A percentile compares a stretch with the other conserved stretches of the same genome.
Evolutionary conservation across 2,329 filamentous ascomycete species (phyloP).

Genomic region (Zarea fungicola): DNA sequence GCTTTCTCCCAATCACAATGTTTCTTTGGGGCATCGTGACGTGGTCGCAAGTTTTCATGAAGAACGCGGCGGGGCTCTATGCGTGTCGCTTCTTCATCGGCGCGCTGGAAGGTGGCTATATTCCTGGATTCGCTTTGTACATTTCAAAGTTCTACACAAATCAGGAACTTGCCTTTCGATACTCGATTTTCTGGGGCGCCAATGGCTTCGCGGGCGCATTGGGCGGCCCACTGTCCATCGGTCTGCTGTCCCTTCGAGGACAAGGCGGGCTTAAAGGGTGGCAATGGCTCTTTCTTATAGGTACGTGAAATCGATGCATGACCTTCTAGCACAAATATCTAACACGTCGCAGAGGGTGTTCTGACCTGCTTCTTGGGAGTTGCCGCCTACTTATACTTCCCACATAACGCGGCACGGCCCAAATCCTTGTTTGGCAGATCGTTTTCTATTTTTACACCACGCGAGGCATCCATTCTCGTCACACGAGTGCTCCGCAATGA

Average conservation of each 20-base stretch:
- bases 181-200: slow-evolving; percentile 27
- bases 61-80: slow-evolving; percentile 20
- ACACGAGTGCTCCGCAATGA: slow-evolving; percentile 26
- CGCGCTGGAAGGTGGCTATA: slow-evolving; percentile 27
- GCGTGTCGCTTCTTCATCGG: slow-evolving; percentile 25
- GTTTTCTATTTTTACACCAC: slow-evolving; percentile 20
- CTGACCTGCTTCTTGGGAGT: slow-evolving; percentile 21
- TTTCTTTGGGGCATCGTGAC: slow-evolving; percentile 26
- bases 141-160: slow-evolving; percentile 27
- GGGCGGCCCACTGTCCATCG: slow-evolving; percentile 23
- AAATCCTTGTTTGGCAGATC: slow-evolving; percentile 23
- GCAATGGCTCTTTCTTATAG: slow-evolving; percentile 28
- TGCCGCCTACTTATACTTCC: slow-evolving; percentile 24
- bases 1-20: slow-evolving; percentile 26
- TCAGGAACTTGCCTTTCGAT: slow-evolving; percentile 24
- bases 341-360: slow-evolving; percentile 20
- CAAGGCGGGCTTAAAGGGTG: slow-evolving; percentile 22
- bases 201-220: slow-evolving; percentile 24
- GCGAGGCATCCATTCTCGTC: slow-evolving; percentile 23
- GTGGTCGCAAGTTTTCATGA: slow-evolving; percentile 25
- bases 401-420: slow-evolving; percentile 21
- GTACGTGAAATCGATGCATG: slow-evolving; percentile 9
- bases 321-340: background rate
- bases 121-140: slow-evolving; percentile 27
- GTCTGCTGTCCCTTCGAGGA: slow-evolving; percentile 23